These are phyloP conservation scores for Phaeomoniella chlamydospora DNA, from an alignment of 2,329 filamentous ascomycete species.

Conservation along the genomic window DNA sequence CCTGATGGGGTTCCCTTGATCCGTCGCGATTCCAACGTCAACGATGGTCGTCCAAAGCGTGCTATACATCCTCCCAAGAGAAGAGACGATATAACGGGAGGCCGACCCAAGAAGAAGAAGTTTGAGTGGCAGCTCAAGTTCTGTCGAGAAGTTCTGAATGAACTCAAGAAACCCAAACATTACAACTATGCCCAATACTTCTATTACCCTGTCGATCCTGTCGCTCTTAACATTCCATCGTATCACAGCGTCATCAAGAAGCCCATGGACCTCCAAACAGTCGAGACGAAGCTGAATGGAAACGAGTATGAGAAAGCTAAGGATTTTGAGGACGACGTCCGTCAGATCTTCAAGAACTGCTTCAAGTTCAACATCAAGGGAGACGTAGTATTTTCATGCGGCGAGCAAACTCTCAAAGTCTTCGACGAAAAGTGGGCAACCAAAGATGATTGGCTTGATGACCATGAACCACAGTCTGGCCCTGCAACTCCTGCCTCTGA, in stretches of 20 bases:
- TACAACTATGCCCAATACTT: slow-evolving; percentile 57
- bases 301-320: slow-evolving; percentile 71
- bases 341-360: slow-evolving; percentile 77
- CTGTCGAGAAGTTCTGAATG: slow-evolving; percentile 65
- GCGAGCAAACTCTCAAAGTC: slow-evolving; percentile 56
- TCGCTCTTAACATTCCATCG: slow-evolving; percentile 81
- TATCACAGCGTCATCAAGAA: slow-evolving; percentile 93
- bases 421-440: slow-evolving; percentile 64
- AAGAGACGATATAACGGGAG: slow-evolving; percentile 75
- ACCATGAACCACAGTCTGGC: slow-evolving; percentile 53
- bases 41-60: slow-evolving; percentile 74
- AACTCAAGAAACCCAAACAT: slow-evolving; percentile 65
- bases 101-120: slow-evolving; percentile 83
- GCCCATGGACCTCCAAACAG: slow-evolving; percentile 87
- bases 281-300: slow-evolving; percentile 58
- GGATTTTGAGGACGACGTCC: slow-evolving; percentile 74
- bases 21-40: slow-evolving; percentile 67
- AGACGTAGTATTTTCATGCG: slow-evolving; percentile 59
- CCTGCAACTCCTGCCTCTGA: slow-evolving; percentile 50
- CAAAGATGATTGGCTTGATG: slow-evolving; percentile 69
- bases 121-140: slow-evolving; percentile 80
- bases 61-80: slow-evolving; percentile 84
- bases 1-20: slow-evolving; percentile 68
- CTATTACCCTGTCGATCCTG: slow-evolving; percentile 74
- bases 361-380: slow-evolving; percentile 77